phyloP scores from a whole-genome alignment of 176 grass and related monocot genomes.

The Rhynchospora tenuis region DNA sequence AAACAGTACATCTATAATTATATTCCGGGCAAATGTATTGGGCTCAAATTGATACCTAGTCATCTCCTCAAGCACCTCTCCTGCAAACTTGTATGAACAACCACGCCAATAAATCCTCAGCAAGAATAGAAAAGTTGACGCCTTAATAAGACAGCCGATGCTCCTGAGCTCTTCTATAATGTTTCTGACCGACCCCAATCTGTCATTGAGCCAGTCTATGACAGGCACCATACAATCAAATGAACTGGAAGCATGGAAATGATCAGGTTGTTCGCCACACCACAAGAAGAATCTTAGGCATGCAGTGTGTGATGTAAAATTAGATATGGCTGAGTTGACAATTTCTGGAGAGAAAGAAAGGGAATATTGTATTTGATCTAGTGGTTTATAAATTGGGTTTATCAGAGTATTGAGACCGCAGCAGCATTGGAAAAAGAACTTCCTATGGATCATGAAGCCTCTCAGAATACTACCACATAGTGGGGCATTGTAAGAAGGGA shows the following conservation, averaged over 20 bases:
- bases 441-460: slow-evolving; percentile 1
- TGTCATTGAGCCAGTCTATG: slow-evolving; percentile 33
- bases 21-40: slow-evolving; percentile 48
- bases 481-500: background rate
- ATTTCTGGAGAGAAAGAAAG: slow-evolving; percentile 38
- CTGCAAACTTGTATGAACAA: slow-evolving; percentile 34
- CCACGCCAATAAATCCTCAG: slow-evolving; percentile 60
- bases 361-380: background rate
- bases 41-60: slow-evolving; percentile 41
- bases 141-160: slow-evolving; percentile 48
- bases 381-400: slow-evolving; percentile 6
- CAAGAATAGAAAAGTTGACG: slow-evolving; percentile 59
- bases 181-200: slow-evolving; percentile 32
- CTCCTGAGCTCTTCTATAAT: slow-evolving; percentile 37
- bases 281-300: slow-evolving; percentile 65
- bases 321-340: slow-evolving; percentile 41
- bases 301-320: slow-evolving; percentile 57
- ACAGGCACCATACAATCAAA: slow-evolving; percentile 54
- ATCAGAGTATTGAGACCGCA: background rate
- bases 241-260: slow-evolving; percentile 48
- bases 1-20: slow-evolving; percentile 56
- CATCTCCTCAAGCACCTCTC: slow-evolving; percentile 75
- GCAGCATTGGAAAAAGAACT: background rate
- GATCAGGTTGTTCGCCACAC: slow-evolving; percentile 54
- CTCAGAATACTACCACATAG: background rate